Conservation (phyloP, 768 basidiomycete genomes). For the Tylopilus subfusipes region DNA sequence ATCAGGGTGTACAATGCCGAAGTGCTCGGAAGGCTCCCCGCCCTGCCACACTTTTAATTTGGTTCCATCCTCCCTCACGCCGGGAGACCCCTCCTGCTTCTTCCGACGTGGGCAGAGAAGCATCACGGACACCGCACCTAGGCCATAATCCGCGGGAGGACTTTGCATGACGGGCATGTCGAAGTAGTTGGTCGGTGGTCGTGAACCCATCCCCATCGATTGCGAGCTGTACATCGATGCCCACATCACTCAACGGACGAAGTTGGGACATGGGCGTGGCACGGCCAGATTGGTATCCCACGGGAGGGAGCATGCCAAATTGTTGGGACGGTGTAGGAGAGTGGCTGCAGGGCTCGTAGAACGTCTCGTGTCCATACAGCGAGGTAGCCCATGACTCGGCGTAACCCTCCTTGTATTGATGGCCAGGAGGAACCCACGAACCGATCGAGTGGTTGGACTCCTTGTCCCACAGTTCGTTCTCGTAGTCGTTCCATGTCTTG, state of each 20-base stretch:
- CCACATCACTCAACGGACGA: conserved; percentile 32
- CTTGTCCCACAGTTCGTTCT: conserved; percentile 97
- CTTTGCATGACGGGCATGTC: conserved; percentile 56
- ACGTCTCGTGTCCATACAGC: conserved; percentile 83
- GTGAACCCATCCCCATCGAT: conserved; percentile 59
- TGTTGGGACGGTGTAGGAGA: conserved; percentile 71
- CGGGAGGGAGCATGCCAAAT: conserved; percentile 50
- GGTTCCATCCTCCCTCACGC: no score
- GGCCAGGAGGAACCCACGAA: conserved; percentile 82
- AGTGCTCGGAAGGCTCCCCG: conserved; percentile 91
- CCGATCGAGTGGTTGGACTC: conserved; percentile 95
- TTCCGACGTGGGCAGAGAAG: no score
- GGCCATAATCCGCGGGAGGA: conserved; percentile 38
- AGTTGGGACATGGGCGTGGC: conserved; percentile 60
- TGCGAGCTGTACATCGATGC: conserved; percentile 56
- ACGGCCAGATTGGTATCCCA: conserved; percentile 74
- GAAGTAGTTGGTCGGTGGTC: conserved; percentile 74
- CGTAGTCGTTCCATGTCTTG: conserved; percentile 96
- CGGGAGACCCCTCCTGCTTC: no score
- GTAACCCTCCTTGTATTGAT: conserved; percentile 69
- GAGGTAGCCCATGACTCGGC: conserved; percentile 76
- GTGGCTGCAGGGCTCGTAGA: conserved; percentile 70
- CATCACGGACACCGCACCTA: no score
- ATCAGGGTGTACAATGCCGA: conserved; percentile 97
- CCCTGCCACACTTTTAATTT: no score